Evolutionary conservation across 2,329 filamentous ascomycete genomes (phyloP), one percentile per base, ranked within the genome.

Genomic region (Pseudopithomyces maydicus): DNA sequence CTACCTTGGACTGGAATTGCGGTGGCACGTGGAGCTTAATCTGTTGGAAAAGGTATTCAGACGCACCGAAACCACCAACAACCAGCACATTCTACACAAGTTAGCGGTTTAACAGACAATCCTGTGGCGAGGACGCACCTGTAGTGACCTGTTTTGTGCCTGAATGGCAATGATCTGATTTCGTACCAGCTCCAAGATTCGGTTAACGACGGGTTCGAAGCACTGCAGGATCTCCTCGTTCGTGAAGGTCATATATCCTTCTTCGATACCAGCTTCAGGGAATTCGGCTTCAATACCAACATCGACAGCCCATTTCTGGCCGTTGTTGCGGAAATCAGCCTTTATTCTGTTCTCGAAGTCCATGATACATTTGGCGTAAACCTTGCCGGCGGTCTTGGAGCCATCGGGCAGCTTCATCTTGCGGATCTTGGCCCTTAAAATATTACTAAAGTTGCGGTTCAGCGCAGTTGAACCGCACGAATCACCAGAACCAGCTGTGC

Each of bases 301-400:
- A 74, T 99, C 95, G 19, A 98, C 93, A 43, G 95, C 95, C 95
- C 95, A 98, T 78, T 98, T 98, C 78, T 98, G 94, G 48, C 94
- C 93, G 77, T 97, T 98, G 82, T 98, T 98, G 64, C 95, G 88
- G 88, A 99, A 99, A 78, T 98, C 95, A 48, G 95, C 95, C 84
- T 99, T 99, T 85, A 99, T 97, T 77, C 95, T 85, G 85, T 98
- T 98, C 82, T 99, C 95, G 71, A 99, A 99, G 79, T 99, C 95
- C 94, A 98, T 98, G 79, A 99, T 98, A 77, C 94, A 98, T 81
- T 98, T 98, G 66, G 94, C 94, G 77, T 98, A 98, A 53, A 99
- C 95, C 78, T 94, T 92, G 42, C 94, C 94, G n/a, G 95, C 94
- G 2, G 92, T 98, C 80, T 94, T 96, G 67, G 94, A 97, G 45